Percentiles rank a stretch among this genome's conserved stretches.
phyloP scores from a whole-genome alignment of 2,329 filamentous ascomycete genomes.

The Aspergillus nomiae region DNA sequence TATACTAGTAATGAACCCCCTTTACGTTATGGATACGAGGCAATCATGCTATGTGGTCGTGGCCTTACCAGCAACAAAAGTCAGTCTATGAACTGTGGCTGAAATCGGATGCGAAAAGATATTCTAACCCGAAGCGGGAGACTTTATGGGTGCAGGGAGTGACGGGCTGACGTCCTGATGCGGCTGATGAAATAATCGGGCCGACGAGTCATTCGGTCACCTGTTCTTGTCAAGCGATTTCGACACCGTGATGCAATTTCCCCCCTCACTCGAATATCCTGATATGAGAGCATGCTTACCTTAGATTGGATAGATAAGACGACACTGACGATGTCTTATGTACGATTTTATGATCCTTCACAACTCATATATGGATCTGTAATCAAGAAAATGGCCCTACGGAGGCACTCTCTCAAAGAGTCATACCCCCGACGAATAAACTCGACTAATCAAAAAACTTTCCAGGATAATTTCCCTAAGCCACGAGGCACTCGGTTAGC shows the following conservation, averaged over 20 bases:
- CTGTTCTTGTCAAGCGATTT: neutral
- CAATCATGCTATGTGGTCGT: neutral
- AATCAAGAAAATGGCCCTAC: neutral
- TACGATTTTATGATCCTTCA: neutral
- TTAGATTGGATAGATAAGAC: neutral
- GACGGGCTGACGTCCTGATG: neutral
- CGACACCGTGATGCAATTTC: neutral
- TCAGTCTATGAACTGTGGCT: neutral
- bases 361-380: neutral
- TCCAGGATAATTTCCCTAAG: neutral
- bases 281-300: no score
- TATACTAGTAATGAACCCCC: neutral
- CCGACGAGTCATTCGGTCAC: neutral
- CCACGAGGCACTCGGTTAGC: conserved; percentile 12
- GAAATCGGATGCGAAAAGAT: neutral
- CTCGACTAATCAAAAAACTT: conserved; percentile 9
- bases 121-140: neutral
- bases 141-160: no score
- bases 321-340: neutral
- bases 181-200: neutral
- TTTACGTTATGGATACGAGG: neutral
- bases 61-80: neutral
- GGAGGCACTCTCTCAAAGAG: neutral
- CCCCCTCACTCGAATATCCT: neutral
- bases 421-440: neutral